Evolutionary conservation across 108 stramenopile species (phyloP).

Genomic region (Asterionellopsis glacialis): DNA sequence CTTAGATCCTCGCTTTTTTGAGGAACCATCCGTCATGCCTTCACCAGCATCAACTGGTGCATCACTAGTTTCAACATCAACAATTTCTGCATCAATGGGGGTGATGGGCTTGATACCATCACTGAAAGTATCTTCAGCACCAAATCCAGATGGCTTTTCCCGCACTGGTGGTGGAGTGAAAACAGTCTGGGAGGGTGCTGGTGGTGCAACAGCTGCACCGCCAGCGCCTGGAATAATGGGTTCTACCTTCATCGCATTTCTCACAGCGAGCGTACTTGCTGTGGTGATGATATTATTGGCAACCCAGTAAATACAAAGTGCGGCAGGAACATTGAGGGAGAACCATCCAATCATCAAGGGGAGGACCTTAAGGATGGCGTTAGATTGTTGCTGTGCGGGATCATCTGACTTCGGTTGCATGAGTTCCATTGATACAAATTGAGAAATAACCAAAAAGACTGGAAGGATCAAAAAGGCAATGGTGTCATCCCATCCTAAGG

Average conservation of each 20-base stretch:
- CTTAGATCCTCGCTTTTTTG: conserved; percentile 15
- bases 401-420: conserved; percentile 73
- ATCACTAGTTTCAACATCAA: conserved; percentile 4
- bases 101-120: conserved; percentile 39
- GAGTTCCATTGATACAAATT: conserved; percentile 84
- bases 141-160: conserved; percentile 80
- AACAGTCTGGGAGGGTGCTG: conserved; percentile 26
- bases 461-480: conserved; percentile 76
- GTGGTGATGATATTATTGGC: conserved; percentile 94
- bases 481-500: conserved; percentile 93
- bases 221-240: conserved; percentile 26
- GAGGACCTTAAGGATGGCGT: conserved; percentile 83
- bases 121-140: conserved; percentile 13
- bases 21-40: neutral
- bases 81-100: conserved; percentile 45
- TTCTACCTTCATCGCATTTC: conserved; percentile 49
- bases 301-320: conserved; percentile 94
- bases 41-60: conserved; percentile 8
- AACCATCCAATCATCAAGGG: conserved; percentile 97
- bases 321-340: conserved; percentile 92
- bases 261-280: conserved; percentile 67
- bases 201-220: conserved; percentile 14
- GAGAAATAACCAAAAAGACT: conserved; percentile 84
- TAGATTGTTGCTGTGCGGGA: conserved; percentile 55
- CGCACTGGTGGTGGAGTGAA: conserved; percentile 78